phyloP scores from a whole-genome alignment of 23 red algal species.

The Cyanidium caldarium region DNA sequence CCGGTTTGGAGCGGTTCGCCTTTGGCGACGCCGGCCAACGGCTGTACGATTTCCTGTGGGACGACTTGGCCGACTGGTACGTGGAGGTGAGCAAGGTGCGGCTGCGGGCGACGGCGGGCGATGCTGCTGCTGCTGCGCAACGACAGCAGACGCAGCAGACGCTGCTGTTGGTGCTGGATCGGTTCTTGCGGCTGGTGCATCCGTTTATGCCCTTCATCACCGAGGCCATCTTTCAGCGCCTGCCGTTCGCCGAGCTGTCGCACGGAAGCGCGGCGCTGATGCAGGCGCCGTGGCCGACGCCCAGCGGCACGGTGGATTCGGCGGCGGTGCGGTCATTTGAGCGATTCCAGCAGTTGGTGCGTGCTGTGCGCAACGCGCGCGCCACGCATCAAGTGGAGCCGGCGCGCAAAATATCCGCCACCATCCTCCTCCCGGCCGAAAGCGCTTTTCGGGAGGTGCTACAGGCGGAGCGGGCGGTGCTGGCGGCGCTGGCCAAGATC shows the following conservation, averaged over 20 bases:
- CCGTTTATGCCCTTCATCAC: constrained; percentile 98
- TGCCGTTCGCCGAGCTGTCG: constrained; percentile 13
- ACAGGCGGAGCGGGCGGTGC: constrained; percentile 24
- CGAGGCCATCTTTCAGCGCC: constrained; percentile 81
- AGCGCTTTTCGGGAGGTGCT: constrained; percentile 12
- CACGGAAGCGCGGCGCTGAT: constrained; percentile 40
- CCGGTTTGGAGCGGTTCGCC: constrained; percentile 15
- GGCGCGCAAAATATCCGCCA: constrained; percentile 18
- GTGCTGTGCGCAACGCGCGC: constrained; percentile 65
- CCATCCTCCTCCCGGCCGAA: constrained; percentile 28
- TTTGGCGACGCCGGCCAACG: constrained; percentile 61
- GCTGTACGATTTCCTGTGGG: constrained; percentile 90
- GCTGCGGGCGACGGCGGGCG: constrained; percentile 13
- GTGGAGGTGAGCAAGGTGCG: constrained; percentile 83
- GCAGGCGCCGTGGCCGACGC: constrained; percentile 42
- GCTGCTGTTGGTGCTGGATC: constrained; percentile 76
- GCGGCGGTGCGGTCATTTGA: constrained; percentile 42
- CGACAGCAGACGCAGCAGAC: constrained; percentile 9
- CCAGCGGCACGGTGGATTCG: constrained; percentile 10
- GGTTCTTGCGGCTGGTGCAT: constrained; percentile 75
- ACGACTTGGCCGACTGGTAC: constrained; percentile 99
- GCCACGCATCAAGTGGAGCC: constrained; percentile 72
- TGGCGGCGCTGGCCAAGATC: constrained; percentile 44
- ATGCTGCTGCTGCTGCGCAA: not conserved
- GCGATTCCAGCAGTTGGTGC: constrained; percentile 54